A percentile compares a stretch with the other conserved stretches of the same genome.
Evolutionary conservation across 768 basidiomycete species (phyloP).

Genomic region (Candolleomyces eurysporus): DNA sequence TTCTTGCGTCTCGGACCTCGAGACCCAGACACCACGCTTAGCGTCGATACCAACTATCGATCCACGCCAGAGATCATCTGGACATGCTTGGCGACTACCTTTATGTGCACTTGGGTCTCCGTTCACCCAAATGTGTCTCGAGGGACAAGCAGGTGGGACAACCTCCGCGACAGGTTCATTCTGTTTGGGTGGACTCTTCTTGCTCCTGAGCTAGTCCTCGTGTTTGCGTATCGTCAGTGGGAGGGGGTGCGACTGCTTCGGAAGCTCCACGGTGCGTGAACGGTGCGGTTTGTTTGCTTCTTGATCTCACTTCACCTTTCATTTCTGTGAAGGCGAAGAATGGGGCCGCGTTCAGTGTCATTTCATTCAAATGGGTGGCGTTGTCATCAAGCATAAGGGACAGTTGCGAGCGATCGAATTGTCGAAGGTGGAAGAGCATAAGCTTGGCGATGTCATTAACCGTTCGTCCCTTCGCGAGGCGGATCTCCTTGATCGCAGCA

Average conservation of each 20-base stretch:
- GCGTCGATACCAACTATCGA: background rate
- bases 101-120: slow-evolving; percentile 11
- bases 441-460: background rate
- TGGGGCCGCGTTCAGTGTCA: slow-evolving; percentile 7
- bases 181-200: too few relatives aligned
- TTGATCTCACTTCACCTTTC: background rate
- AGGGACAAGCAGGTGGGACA: too few relatives aligned
- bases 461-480: background rate
- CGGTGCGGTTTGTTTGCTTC: too few relatives aligned
- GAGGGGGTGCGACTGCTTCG: too few relatives aligned
- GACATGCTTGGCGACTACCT: slow-evolving; percentile 8
- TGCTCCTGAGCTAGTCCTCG: too few relatives aligned
- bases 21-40: too few relatives aligned
- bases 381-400: background rate
- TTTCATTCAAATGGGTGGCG: slow-evolving; percentile 11
- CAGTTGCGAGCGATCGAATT: background rate
- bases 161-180: too few relatives aligned
- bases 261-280: too few relatives aligned
- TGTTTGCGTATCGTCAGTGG: too few relatives aligned
- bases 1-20: too few relatives aligned
- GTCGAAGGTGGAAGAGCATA: background rate
- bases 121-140: slow-evolving; percentile 11
- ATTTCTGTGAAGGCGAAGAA: background rate
- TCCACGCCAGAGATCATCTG: slow-evolving; percentile 7
- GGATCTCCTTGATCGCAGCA: slow-evolving; percentile 8